A percentile compares a stretch with the other conserved stretches of the same genome.
Evolutionary conservation across 345 rosid genomes (phyloP).

Genomic region (Lumnitzera racemosa): DNA sequence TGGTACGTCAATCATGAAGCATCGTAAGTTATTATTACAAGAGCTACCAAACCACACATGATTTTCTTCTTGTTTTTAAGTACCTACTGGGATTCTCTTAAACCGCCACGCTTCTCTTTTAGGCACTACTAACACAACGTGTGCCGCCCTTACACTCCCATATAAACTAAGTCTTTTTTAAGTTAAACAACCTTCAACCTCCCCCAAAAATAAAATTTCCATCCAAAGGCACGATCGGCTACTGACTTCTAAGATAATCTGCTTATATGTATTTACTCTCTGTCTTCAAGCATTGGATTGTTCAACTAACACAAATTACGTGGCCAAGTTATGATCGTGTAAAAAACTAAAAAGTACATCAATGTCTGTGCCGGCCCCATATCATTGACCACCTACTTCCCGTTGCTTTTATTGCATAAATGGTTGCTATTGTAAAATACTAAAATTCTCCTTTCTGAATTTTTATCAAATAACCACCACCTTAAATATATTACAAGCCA

Average conservation of each 20-base stretch:
- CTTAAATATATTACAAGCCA: too few relatives aligned
- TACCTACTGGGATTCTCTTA: constrained; percentile 1
- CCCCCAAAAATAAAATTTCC: too few relatives aligned
- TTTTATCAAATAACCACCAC: too few relatives aligned
- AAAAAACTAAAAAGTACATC: background rate
- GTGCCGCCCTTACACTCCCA: constrained; percentile 16
- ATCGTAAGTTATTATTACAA: background rate
- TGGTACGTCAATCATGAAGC: background rate
- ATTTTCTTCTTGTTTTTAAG: background rate
- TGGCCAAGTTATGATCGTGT: background rate
- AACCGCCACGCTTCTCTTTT: constrained; percentile 11
- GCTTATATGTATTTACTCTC: background rate
- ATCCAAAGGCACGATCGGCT: too few relatives aligned
- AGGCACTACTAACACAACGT: too few relatives aligned
- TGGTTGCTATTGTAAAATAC: too few relatives aligned
- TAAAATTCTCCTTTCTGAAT: too few relatives aligned
- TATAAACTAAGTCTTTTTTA: background rate
- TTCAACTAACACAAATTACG: constrained; percentile 19
- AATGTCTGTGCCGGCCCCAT: too few relatives aligned
- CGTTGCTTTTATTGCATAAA: too few relatives aligned
- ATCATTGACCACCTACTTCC: too few relatives aligned
- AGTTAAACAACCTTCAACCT: constrained; percentile 19
- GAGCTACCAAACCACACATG: constrained; percentile 9
- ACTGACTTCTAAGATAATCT: too few relatives aligned
- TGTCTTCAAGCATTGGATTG: constrained; percentile 2